A percentile compares a stretch with the other conserved stretches of the same genome.
These are phyloP conservation scores for Saraca asoca DNA, from an alignment of 331 rosid species.

Conservation along the genomic window DNA sequence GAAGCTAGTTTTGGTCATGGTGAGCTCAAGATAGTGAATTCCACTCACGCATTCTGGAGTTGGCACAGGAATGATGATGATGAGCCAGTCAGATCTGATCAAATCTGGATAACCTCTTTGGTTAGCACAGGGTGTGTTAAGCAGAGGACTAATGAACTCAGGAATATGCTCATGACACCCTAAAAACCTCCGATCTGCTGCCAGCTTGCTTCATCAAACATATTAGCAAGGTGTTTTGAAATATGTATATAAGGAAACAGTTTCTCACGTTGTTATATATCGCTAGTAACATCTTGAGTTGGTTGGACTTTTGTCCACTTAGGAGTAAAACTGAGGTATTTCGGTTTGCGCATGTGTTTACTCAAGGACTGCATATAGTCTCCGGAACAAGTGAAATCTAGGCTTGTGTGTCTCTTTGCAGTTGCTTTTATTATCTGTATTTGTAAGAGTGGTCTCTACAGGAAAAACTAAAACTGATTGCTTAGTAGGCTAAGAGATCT, in stretches of 20 bases:
- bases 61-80: constrained; percentile 97
- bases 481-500: too few relatives aligned
- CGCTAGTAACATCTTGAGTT: constrained; percentile 12
- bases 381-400: too few relatives aligned
- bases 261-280: constrained; percentile 14
- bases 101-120: constrained; percentile 81
- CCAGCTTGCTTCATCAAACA: constrained; percentile 11
- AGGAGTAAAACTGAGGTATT: background rate
- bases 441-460: too few relatives aligned
- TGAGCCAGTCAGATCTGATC: constrained; percentile 85
- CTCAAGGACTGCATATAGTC: background rate
- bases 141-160: constrained; percentile 48
- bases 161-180: constrained; percentile 45
- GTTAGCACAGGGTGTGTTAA: constrained; percentile 59
- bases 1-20: constrained; percentile 96
- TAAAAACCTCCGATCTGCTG: constrained; percentile 16
- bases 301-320: constrained; percentile 1
- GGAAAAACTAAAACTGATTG: too few relatives aligned
- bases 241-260: constrained; percentile 14
- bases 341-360: constrained; percentile 12
- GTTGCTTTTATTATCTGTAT: background rate
- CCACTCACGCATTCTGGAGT: constrained; percentile 85
- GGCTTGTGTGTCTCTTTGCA: constrained; percentile 15
- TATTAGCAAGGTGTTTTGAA: constrained; percentile 13
- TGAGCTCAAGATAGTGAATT: constrained; percentile 70